Base-by-base conservation (phyloP, 2,329 filamentous ascomycete species). In the Colletotrichum echinochloae region DNA sequence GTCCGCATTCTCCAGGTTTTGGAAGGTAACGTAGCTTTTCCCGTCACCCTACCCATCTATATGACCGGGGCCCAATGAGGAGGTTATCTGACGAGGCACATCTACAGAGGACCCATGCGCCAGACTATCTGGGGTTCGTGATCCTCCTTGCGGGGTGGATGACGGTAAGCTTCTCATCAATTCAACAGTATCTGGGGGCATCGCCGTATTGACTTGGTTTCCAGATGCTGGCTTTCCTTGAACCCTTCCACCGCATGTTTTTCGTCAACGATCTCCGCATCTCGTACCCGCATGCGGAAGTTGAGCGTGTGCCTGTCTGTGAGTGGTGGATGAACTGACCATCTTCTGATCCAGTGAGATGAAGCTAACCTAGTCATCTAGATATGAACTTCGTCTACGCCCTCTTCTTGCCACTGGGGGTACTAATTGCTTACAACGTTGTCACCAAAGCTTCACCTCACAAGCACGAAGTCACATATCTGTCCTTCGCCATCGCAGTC, bases 191-290 rank as follows among this genome's bases (percentile, higher is more conserved):
- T 5, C 48, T 23, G 23, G 80, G 76, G 77, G n/a, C n/a, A n/a
- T 55, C 9, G 37, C 49, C 26, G 37, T 33, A 35, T 33, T 5
- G 28, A n/a, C 33, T 59, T 74, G 74, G 33, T 59, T 77, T 77
- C 81, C 77, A 93, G 87, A 85, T 94, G 52, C 86, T 90, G 80
- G 83, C 92, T 75, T 85, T 92, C 74, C 87, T 93, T 75, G 90
- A 91, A 71, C 96, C 96, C 0, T 98, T 98, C 79, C 94, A 98
- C 80, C 94, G 94, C 82, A 92, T 98, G 89, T 98, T 99, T 83
- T 92, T 90, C 73, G 88, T 98, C 72, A 92, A 94, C 78, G 94
- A 98, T 79, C 87, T 93, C 30, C 85, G 90, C 60, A 94, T 98
- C 70, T 91, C 94, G 73, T 98, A 92, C 77, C 96, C 96, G 0